phyloP scores from a whole-genome alignment of 2,329 filamentous ascomycete species.

The Aspergillus hortae region DNA sequence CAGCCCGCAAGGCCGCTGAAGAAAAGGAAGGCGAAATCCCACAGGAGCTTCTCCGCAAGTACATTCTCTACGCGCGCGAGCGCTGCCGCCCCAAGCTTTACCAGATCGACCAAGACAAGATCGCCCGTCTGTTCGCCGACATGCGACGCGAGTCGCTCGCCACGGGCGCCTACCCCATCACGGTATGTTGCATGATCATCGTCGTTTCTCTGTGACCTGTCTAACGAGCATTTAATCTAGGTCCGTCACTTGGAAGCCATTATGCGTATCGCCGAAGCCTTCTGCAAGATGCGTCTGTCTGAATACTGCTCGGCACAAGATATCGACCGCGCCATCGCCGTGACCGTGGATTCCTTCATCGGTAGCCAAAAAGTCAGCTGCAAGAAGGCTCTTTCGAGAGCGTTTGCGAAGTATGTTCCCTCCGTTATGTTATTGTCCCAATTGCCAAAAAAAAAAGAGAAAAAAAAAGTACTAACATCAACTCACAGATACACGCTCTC shows the following conservation, averaged over 20 bases:
- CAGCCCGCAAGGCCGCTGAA: constrained; percentile 45
- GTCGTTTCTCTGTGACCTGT: background rate
- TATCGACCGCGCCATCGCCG: constrained; percentile 94
- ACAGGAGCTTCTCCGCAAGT: constrained; percentile 88
- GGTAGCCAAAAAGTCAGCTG: constrained; percentile 95
- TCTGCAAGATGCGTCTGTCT: constrained; percentile 96
- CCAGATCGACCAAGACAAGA: constrained; percentile 96
- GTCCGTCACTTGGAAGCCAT: constrained; percentile 97
- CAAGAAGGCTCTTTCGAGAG: constrained; percentile 90
- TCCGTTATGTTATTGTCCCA: background rate
- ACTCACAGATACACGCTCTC: constrained; percentile 35
- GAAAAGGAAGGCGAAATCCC: constrained; percentile 70
- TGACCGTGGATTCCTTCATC: constrained; percentile 94
- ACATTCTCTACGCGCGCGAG: constrained; percentile 92
- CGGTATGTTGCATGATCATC: constrained; percentile 58
- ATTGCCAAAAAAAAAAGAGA: background rate
- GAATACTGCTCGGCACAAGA: constrained; percentile 89
- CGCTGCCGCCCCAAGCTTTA: constrained; percentile 88
- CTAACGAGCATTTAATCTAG: constrained; percentile 43
- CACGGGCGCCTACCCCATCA: constrained; percentile 96
- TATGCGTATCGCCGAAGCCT: constrained; percentile 89
- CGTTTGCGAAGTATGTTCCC: constrained; percentile 88
- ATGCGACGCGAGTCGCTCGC: constrained; percentile 91
- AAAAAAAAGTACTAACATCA: constrained; percentile 4
- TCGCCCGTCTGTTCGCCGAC: constrained; percentile 88